Conservation (phyloP, 805 yeast genomes). For the Kodamaea nitidulidarum region DNA sequence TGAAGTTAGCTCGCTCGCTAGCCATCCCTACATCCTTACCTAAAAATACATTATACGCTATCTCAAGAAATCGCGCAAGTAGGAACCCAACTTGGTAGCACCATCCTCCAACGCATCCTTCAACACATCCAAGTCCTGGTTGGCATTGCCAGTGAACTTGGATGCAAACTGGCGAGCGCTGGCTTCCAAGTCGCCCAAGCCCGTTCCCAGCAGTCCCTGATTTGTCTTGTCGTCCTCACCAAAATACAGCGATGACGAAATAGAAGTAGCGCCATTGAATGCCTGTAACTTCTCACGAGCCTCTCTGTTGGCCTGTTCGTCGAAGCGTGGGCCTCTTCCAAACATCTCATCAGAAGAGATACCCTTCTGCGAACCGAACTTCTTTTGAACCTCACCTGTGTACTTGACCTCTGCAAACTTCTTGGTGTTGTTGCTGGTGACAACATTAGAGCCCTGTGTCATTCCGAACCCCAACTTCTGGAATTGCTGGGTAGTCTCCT, state of each 20-base stretch:
- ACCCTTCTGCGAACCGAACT: constrained; percentile 87
- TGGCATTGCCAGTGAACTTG: constrained; percentile 69
- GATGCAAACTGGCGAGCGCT: constrained; percentile 61
- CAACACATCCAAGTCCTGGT: constrained; percentile 82
- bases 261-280: constrained; percentile 82
- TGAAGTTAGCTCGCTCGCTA: too few species aligned
- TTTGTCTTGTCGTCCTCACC: constrained; percentile 65
- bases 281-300: constrained; percentile 77
- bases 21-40: neutral
- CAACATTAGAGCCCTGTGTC: constrained; percentile 60
- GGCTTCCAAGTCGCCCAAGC: constrained; percentile 48
- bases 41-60: constrained; percentile 11
- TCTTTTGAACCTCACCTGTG: constrained; percentile 69
- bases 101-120: constrained; percentile 93
- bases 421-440: constrained; percentile 33
- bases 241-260: constrained; percentile 88
- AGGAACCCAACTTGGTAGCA: constrained; percentile 81
- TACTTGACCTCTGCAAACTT: constrained; percentile 56
- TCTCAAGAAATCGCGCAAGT: constrained; percentile 80
- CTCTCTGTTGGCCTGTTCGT: constrained; percentile 70
- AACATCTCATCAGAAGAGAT: constrained; percentile 94
- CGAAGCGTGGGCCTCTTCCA: constrained; percentile 78
- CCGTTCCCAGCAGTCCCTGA: constrained; percentile 13
- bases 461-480: constrained; percentile 90
- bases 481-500: constrained; percentile 60